Percentiles rank a stretch among this genome's conserved stretches.
phyloP scores from a whole-genome alignment of 2,329 filamentous ascomycete species.

The Aureobasidium mangrovei region DNA sequence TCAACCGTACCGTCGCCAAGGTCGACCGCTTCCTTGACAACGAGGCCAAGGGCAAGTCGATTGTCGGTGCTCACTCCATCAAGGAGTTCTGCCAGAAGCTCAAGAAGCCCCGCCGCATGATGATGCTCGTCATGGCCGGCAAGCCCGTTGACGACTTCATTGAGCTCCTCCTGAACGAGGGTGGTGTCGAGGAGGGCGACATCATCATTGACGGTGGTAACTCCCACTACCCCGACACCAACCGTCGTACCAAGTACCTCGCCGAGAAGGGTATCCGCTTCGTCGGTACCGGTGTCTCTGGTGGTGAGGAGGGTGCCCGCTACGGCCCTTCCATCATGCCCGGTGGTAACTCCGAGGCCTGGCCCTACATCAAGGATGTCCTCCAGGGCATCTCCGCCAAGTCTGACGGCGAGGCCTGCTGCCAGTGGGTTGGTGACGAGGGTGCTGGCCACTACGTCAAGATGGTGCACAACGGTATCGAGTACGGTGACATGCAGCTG shows the following conservation, averaged over 20 bases:
- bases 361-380: conserved; percentile 97
- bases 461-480: conserved; percentile 99
- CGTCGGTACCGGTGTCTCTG: conserved; percentile 94
- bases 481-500: conserved; percentile 99
- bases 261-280: conserved; percentile 81
- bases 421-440: conserved; percentile 99
- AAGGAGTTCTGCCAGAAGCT: conserved; percentile 95
- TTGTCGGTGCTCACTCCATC: conserved; percentile 85
- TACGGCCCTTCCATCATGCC: conserved; percentile 98
- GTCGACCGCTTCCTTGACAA: conserved; percentile 59
- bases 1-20: conserved; percentile 98
- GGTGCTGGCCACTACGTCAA: conserved; percentile 99
- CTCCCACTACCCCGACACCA: conserved; percentile 98
- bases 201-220: conserved; percentile 99
- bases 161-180: conserved; percentile 65
- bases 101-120: conserved; percentile 92
- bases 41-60: conserved; percentile 65
- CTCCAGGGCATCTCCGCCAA: conserved; percentile 98
- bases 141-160: conserved; percentile 99
- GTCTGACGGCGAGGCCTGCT: conserved; percentile 94
- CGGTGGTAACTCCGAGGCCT: conserved; percentile 95
- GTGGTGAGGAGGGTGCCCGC: conserved; percentile 97
- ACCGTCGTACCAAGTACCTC: conserved; percentile 91
- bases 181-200: conserved; percentile 70
- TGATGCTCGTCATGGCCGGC: conserved; percentile 98